Conservation (phyloP, 345 rosid genomes). For the Aquilaria sinensis region DNA sequence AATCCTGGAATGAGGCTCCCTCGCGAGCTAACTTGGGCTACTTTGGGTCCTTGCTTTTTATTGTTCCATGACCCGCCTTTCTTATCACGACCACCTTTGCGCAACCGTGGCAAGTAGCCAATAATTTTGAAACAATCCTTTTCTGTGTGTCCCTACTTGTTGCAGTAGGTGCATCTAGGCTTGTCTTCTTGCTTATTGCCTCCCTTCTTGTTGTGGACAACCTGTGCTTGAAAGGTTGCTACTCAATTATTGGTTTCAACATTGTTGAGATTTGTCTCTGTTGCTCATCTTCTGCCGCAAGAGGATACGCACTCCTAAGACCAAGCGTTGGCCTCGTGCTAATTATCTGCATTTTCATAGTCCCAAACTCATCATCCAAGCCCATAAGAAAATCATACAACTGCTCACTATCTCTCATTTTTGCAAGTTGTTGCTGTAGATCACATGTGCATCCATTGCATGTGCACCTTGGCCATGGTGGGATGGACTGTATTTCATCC, state of each 20-base stretch:
- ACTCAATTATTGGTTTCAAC: not conserved
- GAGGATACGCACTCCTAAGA: not conserved
- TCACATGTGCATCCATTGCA: not conserved
- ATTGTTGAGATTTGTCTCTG: not conserved
- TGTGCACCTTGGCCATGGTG: not conserved
- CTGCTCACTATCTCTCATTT: not conserved
- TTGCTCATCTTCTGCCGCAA: constrained; percentile 1
- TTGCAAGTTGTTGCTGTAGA: not conserved
- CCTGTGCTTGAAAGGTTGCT: not conserved
- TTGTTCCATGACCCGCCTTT: too few species aligned
- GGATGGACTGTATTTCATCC: not conserved
- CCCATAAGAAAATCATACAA: not conserved
- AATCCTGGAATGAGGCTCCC: too few species aligned
- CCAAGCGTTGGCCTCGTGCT: not conserved
- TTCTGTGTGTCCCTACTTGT: too few species aligned
- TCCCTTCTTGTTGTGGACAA: too few species aligned
- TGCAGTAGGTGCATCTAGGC: too few species aligned
- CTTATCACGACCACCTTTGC: too few species aligned
- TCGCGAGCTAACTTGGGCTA: too few species aligned
- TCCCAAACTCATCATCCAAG: not conserved
- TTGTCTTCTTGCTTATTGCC: not conserved
- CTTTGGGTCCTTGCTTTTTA: too few species aligned
- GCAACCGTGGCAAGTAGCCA: too few species aligned
- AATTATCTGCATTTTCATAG: not conserved
- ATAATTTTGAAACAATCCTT: too few species aligned